Base-by-base conservation (phyloP, 306 rosid species). In the Betula pendula region DNA sequence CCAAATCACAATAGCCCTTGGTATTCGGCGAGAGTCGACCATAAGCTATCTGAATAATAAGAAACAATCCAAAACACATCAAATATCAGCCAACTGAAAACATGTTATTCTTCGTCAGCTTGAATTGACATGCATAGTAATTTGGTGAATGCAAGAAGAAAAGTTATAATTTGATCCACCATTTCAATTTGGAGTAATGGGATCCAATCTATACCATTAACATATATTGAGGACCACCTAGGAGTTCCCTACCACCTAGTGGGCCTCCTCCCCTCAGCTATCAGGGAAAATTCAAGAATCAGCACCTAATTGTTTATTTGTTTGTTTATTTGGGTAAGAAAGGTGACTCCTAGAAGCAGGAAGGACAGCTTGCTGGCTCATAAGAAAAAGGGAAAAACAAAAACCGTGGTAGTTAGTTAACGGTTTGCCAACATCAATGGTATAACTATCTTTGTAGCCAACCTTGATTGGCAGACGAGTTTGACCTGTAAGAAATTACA, bases 1-100 rank as follows among this genome's bases (percentile, higher is more conserved):
- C 97, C 59, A 89, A 38, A 81, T 92, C 93, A 40, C 92, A 83
- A 81, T 81, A 83, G 40, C 88, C 93, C 76, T 11, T 82, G 17
- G 63, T 43, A 66, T 67, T 81, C 24, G 86, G 85, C 16, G 79
- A 85, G 55, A 90, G 85, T 58, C 96, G 87, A 73, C 97, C 95
- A 19, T 87, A 90, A 14, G 85, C 74, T 81, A 88, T 88, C 97
- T 90, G 84, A 70, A 73, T 35, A 65, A 81, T 47, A 77, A 38
- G 6, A 74, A 51, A 76, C 6, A 20, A 24, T 52, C 35, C 49
- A 11, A 22, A n/a, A 11, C 31, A 38, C 50, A 13, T 19, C 2
- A 11, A 40, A 49, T 38, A 76, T 84, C 60, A 81, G 81, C 27
- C 76, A 72, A 55, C 58, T 20, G 66, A 40, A 71, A 68, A 44